Base-by-base conservation (phyloP, 768 basidiomycete genomes). In the Kwoniella newhampshirensis region DNA sequence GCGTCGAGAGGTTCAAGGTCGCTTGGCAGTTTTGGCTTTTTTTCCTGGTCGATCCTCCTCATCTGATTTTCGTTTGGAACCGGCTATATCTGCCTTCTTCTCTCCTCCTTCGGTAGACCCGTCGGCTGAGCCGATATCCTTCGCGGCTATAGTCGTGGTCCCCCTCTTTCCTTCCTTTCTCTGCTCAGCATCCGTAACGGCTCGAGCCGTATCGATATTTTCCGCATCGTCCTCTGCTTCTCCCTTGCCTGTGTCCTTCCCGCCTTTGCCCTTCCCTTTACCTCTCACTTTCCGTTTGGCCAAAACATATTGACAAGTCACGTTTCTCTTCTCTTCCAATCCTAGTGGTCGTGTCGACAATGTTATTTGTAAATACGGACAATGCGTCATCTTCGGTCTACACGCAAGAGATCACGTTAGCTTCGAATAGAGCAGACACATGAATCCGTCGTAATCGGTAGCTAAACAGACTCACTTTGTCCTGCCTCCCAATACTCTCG, bases 201-300 rank as follows among this genome's bases (percentile, higher is more conserved):
- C n/a, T n/a, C n/a, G n/a, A n/a, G n/a, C 28, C 18, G 32, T 35
- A 17, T 30, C 42, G 36, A 8, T 26, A 18, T 54, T 45, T 20
- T 28, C 51, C n/a, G 21, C 43, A n/a, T 30, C 48, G 27, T 43
- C 39, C n/a, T 41, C 47, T 1, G 27, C 30, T n/a, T 28, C 36
- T 13, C 27, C 27, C 78, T 81, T 66, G 84, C 82, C 54, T 78
- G 79, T 51, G 81, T 65, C 84, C 25, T 30, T 84, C 69, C 81
- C 84, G 52, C 79, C 81, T 21, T 49, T 70, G 27, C 79, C 49
- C 77, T 26, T 47, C 20, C 42, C 32, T 18, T 56, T 50, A 26
- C 27, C 40, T n/a, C 36, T 42, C 12, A 20, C 15, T 43, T 48
- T 48, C 37, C 53, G 53, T 18, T 53, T 39, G 0, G 56, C 60